phyloP scores from a whole-genome alignment of 768 basidiomycete species.

The Mycena chlorophos region DNA sequence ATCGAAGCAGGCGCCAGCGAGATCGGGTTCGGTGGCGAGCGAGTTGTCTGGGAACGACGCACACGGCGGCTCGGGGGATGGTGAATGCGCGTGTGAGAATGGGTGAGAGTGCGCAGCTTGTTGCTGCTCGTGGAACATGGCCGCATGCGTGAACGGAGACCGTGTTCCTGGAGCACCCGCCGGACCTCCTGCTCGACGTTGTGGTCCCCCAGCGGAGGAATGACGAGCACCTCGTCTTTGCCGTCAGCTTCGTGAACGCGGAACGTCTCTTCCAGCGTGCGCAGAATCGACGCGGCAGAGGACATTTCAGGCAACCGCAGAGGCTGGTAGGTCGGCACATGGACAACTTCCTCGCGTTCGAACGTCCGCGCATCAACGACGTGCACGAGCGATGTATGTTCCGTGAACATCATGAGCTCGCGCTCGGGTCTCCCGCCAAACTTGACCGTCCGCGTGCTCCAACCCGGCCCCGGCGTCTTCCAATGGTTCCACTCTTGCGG shows the following conservation, averaged over 20 bases:
- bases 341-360: slow-evolving; percentile 69
- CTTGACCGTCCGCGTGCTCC: slow-evolving; percentile 85
- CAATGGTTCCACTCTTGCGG: slow-evolving; percentile 69
- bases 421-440: slow-evolving; percentile 67
- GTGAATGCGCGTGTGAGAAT: too few species aligned
- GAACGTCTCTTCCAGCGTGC: slow-evolving; percentile 60
- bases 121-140: not conserved
- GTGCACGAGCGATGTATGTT: slow-evolving; percentile 85
- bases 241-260: slow-evolving; percentile 38
- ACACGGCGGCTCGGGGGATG: too few species aligned
- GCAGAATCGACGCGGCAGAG: slow-evolving; percentile 34
- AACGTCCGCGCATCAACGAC: slow-evolving; percentile 87
- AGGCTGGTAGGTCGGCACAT: slow-evolving; percentile 46
- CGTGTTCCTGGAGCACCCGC: slow-evolving; percentile 52
- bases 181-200: slow-evolving; percentile 58
- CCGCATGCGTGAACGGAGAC: slow-evolving; percentile 35
- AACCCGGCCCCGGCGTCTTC: slow-evolving; percentile 63
- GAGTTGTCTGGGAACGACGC: slow-evolving; percentile 10
- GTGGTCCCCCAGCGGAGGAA: slow-evolving; percentile 56
- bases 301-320: slow-evolving; percentile 1
- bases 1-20: slow-evolving; percentile 76
- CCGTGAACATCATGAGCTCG: slow-evolving; percentile 87
- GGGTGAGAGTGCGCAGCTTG: not conserved
- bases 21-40: slow-evolving; percentile 39
- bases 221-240: slow-evolving; percentile 53